phyloP scores from a whole-genome alignment of 192 early-diverging fungal species.

The Coemansia sp. region DNA sequence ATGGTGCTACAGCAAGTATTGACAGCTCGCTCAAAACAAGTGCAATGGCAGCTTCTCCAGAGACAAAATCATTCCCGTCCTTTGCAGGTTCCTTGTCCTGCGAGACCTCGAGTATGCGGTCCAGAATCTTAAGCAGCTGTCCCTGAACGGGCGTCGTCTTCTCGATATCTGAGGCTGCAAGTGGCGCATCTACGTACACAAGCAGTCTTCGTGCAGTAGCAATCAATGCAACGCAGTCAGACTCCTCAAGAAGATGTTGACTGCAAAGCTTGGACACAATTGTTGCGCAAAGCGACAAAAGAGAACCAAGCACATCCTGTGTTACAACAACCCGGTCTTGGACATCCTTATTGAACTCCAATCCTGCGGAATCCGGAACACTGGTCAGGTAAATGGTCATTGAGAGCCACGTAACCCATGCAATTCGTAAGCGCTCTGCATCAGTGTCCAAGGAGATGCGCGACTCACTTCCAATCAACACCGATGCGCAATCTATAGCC shows the following conservation, averaged over 20 bases:
- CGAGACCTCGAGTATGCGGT: conserved; percentile 2
- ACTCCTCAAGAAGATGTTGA: conserved; percentile 5
- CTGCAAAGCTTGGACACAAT: conserved; percentile 10
- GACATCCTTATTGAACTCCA: conserved; percentile 13
- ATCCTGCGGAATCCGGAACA: conserved; percentile 3
- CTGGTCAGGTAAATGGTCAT: conserved; percentile 14
- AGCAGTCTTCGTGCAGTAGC: conserved; percentile 15
- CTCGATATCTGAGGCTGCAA: conserved; percentile 57
- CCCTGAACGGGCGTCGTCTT: conserved; percentile 67
- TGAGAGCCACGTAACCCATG: conserved; percentile 30
- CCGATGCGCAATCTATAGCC: conserved; percentile 21
- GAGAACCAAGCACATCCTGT: conserved; percentile 32
- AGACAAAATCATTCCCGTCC: background rate
- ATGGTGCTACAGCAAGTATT: conserved; percentile 29
- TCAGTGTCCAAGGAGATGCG: background rate
- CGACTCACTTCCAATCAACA: conserved; percentile 10
- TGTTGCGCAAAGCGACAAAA: conserved; percentile 17
- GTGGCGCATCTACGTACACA: conserved; percentile 27
- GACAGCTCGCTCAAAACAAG: conserved; percentile 33
- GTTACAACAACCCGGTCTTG: conserved; percentile 19
- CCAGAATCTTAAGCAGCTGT: conserved; percentile 63
- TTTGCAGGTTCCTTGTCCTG: background rate
- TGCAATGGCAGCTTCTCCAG: conserved; percentile 10
- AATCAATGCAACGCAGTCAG: conserved; percentile 24
- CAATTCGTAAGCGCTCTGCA: conserved; percentile 24